phyloP scores from a whole-genome alignment of 352 stramenopile species.

The Globisporangium canariense region DNA sequence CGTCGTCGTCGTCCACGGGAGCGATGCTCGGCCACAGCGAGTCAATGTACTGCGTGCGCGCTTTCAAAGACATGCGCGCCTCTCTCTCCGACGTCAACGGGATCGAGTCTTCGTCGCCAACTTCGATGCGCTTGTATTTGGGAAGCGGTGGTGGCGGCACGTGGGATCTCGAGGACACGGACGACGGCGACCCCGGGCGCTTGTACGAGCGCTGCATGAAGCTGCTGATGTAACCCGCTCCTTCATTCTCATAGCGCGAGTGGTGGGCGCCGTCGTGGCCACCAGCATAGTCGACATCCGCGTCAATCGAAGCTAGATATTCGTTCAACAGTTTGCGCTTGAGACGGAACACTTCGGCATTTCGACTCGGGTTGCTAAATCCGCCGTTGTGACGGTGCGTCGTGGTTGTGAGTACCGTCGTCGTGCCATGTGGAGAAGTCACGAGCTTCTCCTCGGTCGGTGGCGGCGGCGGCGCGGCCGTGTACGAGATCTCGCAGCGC shows the following conservation, averaged over 20 bases:
- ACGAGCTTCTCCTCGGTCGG: constrained; percentile 53
- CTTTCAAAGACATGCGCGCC: constrained; percentile 43
- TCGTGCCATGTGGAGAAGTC: constrained; percentile 47
- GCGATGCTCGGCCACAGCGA: constrained; percentile 63
- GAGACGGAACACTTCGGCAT: constrained; percentile 67
- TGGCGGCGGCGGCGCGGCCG: constrained; percentile 42
- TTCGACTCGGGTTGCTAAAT: constrained; percentile 70
- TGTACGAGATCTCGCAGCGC: constrained; percentile 72
- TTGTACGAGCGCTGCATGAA: constrained; percentile 15
- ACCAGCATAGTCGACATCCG: not conserved
- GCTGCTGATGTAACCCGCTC: constrained; percentile 4
- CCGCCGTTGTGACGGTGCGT: constrained; percentile 61
- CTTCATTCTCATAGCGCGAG: not conserved
- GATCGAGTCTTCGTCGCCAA: constrained; percentile 44
- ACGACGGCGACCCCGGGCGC: constrained; percentile 14
- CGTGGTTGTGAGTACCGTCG: constrained; percentile 36
- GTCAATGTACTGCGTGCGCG: constrained; percentile 61
- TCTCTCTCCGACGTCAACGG: constrained; percentile 40
- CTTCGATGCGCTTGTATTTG: constrained; percentile 42
- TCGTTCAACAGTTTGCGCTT: constrained; percentile 62
- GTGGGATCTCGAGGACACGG: constrained; percentile 10
- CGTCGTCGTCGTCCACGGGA: constrained; percentile 60
- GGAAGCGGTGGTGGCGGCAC: constrained; percentile 23
- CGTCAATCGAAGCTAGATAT: constrained; percentile 34
- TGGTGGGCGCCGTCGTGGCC: not conserved